Conservation (phyloP, 1,284 basidiomycete genomes). For the Tilletia caries region DNA sequence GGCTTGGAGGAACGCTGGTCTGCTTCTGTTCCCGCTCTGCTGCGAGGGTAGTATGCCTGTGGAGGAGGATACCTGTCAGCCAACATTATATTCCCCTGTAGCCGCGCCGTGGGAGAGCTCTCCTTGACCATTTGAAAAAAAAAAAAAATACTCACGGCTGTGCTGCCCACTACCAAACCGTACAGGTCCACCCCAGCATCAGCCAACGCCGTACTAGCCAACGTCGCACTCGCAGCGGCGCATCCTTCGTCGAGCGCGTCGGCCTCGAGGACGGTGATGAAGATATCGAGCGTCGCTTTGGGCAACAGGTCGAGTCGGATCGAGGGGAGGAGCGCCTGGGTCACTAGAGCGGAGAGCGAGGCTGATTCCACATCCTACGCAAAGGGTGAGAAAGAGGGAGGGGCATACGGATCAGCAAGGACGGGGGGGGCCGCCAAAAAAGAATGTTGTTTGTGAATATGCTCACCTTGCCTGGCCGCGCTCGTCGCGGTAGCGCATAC, state of each 20-base stretch:
- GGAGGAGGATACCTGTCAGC: no score
- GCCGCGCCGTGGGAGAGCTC: no score
- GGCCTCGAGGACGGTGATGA: constrained; percentile 83
- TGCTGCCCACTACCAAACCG: constrained; percentile 68
- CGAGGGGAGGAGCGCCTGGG: constrained; percentile 80
- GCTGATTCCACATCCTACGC: constrained; percentile 96
- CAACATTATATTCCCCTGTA: no score
- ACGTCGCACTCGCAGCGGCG: constrained; percentile 64
- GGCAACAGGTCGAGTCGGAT: constrained; percentile 84
- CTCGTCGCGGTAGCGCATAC: not conserved
- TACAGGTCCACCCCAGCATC: constrained; percentile 83
- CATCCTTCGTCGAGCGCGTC: constrained; percentile 68
- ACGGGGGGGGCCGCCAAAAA: no score
- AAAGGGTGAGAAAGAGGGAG: no score
- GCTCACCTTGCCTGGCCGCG: constrained; percentile 52
- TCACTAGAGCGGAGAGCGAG: constrained; percentile 73
- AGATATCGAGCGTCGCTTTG: constrained; percentile 89
- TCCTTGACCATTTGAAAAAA: no score
- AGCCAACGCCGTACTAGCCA: constrained; percentile 83
- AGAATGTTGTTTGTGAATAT: no score
- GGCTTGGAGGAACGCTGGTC: not conserved
- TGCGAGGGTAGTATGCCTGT: constrained; percentile 16
- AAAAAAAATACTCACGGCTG: constrained; percentile 3
- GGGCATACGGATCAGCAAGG: no score
- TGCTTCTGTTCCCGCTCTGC: not conserved